A percentile compares a stretch with the other conserved stretches of the same genome.
These are phyloP conservation scores for Hypoxylon cercidicola DNA, from an alignment of 495 filamentous ascomycete genomes.

Conservation along the genomic window DNA sequence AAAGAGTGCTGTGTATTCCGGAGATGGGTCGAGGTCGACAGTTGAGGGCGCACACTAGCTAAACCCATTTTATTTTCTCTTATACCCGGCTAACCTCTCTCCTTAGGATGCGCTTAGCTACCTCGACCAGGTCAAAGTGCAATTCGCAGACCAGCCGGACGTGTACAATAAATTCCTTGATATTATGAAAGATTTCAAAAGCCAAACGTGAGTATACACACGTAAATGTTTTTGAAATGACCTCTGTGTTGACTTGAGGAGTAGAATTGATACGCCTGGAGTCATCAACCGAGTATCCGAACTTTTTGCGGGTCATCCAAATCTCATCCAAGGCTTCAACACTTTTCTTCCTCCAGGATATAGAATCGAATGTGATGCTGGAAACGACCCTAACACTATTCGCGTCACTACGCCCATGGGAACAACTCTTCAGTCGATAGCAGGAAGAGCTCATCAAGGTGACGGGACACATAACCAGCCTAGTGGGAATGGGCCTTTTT, in stretches of 20 bases:
- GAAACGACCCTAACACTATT: slow-evolving; percentile 93
- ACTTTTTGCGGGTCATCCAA: slow-evolving; percentile 96
- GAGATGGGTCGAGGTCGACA: neutral
- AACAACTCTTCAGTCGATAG: slow-evolving; percentile 66
- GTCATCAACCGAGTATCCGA: slow-evolving; percentile 97
- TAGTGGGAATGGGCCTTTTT: slow-evolving; percentile 44
- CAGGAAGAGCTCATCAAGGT: slow-evolving; percentile 54
- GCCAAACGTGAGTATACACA: slow-evolving; percentile 78
- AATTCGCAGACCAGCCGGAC: slow-evolving; percentile 95
- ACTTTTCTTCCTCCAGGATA: slow-evolving; percentile 98
- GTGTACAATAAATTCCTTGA: slow-evolving; percentile 98
- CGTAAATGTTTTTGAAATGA: neutral
- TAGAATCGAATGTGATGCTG: slow-evolving; percentile 92
- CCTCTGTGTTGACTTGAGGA: slow-evolving; percentile 11
- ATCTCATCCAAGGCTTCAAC: slow-evolving; percentile 98
- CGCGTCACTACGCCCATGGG: slow-evolving; percentile 97
- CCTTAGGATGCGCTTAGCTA: slow-evolving; percentile 93
- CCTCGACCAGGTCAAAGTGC: slow-evolving; percentile 97
- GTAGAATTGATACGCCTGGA: slow-evolving; percentile 94
- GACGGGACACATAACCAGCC: slow-evolving; percentile 55
- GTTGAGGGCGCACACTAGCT: neutral
- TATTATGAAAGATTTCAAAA: slow-evolving; percentile 99
- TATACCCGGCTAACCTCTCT: slow-evolving; percentile 35
- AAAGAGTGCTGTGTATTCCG: no score
- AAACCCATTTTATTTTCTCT: neutral